Conservation (phyloP, 257 asterid genomes). For the Coffea eugenioides region DNA sequence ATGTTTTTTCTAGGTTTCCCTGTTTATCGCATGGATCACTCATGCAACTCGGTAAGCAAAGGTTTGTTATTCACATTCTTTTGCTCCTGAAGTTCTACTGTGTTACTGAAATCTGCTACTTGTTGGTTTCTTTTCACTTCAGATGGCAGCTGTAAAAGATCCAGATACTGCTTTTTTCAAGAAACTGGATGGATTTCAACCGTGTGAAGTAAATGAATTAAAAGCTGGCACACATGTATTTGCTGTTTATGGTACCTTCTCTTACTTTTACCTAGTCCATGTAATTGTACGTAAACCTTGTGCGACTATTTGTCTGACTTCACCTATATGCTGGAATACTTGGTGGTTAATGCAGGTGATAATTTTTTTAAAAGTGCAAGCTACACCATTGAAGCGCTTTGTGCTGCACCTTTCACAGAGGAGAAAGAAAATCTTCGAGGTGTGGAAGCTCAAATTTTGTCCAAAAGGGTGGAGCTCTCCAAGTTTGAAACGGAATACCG, state of each 20-base stretch:
- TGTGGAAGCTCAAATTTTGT: constrained; percentile 80
- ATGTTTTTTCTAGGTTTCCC: constrained; percentile 96
- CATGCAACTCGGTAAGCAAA: constrained; percentile 65
- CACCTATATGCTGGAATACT: constrained; percentile 19
- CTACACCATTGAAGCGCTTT: constrained; percentile 83
- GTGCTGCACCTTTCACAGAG: constrained; percentile 65
- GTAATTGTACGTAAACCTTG: not conserved
- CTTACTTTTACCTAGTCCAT: constrained; percentile 24
- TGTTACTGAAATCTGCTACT: constrained; percentile 8
- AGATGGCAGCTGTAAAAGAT: constrained; percentile 72
- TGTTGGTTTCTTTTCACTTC: constrained; percentile 19
- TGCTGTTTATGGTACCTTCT: constrained; percentile 81
- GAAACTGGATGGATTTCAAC: constrained; percentile 94
- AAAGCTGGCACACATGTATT: constrained; percentile 87
- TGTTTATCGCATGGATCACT: constrained; percentile 78
- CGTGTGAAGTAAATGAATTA: constrained; percentile 84
- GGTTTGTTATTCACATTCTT: constrained; percentile 1
- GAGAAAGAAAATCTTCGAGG: constrained; percentile 81
- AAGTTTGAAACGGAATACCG: constrained; percentile 91
- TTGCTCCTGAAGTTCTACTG: not conserved
- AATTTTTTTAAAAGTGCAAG: constrained; percentile 84
- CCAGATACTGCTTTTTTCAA: constrained; percentile 93
- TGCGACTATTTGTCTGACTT: constrained; percentile 22
- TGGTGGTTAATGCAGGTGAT: constrained; percentile 57
- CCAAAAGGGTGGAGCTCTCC: constrained; percentile 87